phyloP scores from a whole-genome alignment of 106 monocot genomes.

The Gastrodia elata region DNA sequence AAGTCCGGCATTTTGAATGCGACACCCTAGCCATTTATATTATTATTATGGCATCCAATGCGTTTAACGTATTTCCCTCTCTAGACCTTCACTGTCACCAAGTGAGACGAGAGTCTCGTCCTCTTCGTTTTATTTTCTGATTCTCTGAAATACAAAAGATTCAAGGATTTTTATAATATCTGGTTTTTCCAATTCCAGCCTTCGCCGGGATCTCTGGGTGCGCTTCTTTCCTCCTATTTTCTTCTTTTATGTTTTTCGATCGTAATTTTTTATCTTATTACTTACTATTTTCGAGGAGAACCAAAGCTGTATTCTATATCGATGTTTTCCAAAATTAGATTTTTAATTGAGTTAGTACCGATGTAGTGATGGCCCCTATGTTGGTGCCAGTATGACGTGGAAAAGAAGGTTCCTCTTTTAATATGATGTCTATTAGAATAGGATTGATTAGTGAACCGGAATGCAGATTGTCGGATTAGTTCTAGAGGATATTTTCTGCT shows the following conservation, averaged over 20 bases:
- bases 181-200: background rate
- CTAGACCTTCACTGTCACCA: background rate
- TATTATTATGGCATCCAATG: background rate
- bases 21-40: background rate
- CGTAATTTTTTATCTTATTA: too few species aligned
- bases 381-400: background rate
- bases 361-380: background rate
- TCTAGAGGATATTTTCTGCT: too few species aligned
- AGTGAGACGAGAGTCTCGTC: background rate
- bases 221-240: background rate
- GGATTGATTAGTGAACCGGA: too few species aligned
- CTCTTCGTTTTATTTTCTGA: background rate
- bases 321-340: background rate
- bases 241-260: background rate
- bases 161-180: background rate
- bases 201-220: background rate
- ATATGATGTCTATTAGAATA: too few species aligned
- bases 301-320: background rate
- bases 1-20: background rate
- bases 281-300: background rate
- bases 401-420: background rate
- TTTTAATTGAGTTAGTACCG: background rate
- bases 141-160: background rate
- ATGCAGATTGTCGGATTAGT: too few species aligned
- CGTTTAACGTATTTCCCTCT: background rate